phyloP scores from a whole-genome alignment of 257 asterid genomes.

The Salvia miltiorrhiza region DNA sequence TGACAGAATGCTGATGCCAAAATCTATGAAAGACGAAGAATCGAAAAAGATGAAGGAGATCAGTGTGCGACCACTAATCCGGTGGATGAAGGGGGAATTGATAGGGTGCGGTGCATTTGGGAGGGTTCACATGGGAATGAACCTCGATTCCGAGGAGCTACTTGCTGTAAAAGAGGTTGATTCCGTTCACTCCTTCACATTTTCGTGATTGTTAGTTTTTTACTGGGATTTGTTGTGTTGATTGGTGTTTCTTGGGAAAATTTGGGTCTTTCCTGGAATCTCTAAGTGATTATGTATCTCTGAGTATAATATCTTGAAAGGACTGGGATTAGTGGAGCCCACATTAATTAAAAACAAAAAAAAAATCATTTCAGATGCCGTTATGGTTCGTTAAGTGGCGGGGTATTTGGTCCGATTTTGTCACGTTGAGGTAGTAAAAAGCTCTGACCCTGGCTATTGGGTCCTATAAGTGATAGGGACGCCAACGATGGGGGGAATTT shows the following conservation, averaged over 20 bases:
- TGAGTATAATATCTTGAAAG: not conserved
- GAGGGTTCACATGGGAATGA: conserved; percentile 98
- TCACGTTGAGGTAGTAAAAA: no score
- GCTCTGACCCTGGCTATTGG: no score
- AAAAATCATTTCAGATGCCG: no score
- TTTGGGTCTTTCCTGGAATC: conserved; percentile 97
- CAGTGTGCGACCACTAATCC: conserved; percentile 48
- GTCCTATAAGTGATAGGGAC: no score
- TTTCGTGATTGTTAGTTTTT: not conserved
- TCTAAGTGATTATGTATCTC: conserved; percentile 48
- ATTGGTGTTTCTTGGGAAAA: conserved; percentile 59
- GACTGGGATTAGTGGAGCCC: no score
- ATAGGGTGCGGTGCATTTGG: conserved; percentile 98
- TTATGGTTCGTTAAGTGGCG: no score
- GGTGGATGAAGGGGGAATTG: conserved; percentile 80
- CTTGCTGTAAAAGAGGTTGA: conserved; percentile 92
- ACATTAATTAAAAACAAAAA: no score
- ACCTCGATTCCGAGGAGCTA: conserved; percentile 91
- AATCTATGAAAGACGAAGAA: conserved; percentile 26
- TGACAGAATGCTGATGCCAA: conserved; percentile 30
- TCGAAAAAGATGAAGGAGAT: conserved; percentile 28
- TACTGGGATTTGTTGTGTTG: not conserved
- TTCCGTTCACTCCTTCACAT: not conserved
- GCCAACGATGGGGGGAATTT: no score
- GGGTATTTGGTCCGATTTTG: no score